A percentile compares a stretch with the other conserved stretches of the same genome.
phyloP scores from a whole-genome alignment of 495 filamentous ascomycete genomes.

The Baudoinia panamericana region DNA sequence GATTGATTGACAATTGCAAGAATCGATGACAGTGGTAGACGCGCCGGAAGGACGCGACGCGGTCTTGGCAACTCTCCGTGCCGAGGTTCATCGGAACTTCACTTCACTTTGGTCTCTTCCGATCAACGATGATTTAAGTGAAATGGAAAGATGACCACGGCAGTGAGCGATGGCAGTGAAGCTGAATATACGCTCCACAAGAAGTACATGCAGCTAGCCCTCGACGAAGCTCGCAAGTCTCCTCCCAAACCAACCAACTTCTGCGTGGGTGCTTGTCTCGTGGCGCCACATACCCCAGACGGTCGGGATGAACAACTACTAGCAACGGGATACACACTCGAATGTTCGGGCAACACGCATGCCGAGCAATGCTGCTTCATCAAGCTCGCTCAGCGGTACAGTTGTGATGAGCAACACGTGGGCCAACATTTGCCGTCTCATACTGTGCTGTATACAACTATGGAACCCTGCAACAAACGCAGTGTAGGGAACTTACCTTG shows the following conservation, averaged over 20 bases:
- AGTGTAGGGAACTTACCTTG: constrained; percentile 73
- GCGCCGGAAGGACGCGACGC: too few species aligned
- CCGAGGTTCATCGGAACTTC: neutral
- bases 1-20: too few species aligned
- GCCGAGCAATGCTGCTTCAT: constrained; percentile 83
- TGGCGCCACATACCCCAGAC: constrained; percentile 33
- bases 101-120: neutral
- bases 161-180: too few species aligned
- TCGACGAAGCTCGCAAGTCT: constrained; percentile 61
- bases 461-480: constrained; percentile 80
- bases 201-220: constrained; percentile 56
- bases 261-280: constrained; percentile 75
- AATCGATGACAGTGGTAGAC: too few species aligned
- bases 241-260: constrained; percentile 82
- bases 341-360: constrained; percentile 85
- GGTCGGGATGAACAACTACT: constrained; percentile 54
- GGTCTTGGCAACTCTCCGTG: neutral
- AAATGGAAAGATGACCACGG: neutral
- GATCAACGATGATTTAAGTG: neutral
- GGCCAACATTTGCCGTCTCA: constrained; percentile 40
- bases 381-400: constrained; percentile 48
- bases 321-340: constrained; percentile 79
- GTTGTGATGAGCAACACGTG: constrained; percentile 43
- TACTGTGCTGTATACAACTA: constrained; percentile 73
- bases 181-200: constrained; percentile 42